A percentile compares a stretch with the other conserved stretches of the same genome.
Conservation (phyloP, 208 protist species). For the Acanthamoeba triangularis region DNA sequence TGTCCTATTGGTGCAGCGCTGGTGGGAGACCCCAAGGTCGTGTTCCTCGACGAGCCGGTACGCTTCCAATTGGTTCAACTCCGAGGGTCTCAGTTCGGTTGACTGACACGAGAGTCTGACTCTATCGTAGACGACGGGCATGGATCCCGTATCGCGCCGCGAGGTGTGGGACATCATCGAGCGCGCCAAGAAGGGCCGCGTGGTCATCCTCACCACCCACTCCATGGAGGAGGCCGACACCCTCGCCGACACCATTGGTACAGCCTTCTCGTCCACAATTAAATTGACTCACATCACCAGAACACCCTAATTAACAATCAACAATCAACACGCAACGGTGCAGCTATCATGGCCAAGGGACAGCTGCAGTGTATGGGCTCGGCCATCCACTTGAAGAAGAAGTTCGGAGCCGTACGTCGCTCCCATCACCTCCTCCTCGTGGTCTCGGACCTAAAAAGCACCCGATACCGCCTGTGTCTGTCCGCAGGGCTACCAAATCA, state of each 20-base stretch:
- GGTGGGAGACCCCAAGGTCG: slow-evolving; percentile 81
- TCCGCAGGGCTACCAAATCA: slow-evolving; percentile 68
- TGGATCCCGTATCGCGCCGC: slow-evolving; percentile 87
- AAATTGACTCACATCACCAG: too few relatives aligned
- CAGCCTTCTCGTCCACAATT: not conserved
- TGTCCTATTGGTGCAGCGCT: slow-evolving; percentile 73
- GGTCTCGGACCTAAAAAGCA: not conserved
- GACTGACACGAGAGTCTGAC: too few relatives aligned
- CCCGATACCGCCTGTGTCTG: not conserved
- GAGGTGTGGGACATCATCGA: slow-evolving; percentile 89
- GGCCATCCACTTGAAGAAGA: slow-evolving; percentile 76
- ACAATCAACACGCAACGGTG: not conserved
- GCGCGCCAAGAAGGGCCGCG: slow-evolving; percentile 79
- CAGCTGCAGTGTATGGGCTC: slow-evolving; percentile 72
- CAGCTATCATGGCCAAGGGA: slow-evolving; percentile 75
- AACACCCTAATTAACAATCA: not conserved
- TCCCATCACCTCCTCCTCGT: not conserved
- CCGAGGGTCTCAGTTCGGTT: too few relatives aligned
- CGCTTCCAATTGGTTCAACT: too few relatives aligned
- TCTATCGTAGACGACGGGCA: slow-evolving; percentile 87
- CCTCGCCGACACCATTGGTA: slow-evolving; percentile 69
- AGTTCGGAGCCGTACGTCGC: slow-evolving; percentile 70
- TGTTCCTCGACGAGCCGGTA: slow-evolving; percentile 88
- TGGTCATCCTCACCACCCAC: slow-evolving; percentile 86
- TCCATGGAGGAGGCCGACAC: slow-evolving; percentile 83